phyloP scores from a whole-genome alignment of 768 basidiomycete species.

The Collybiopsis confluens region DNA sequence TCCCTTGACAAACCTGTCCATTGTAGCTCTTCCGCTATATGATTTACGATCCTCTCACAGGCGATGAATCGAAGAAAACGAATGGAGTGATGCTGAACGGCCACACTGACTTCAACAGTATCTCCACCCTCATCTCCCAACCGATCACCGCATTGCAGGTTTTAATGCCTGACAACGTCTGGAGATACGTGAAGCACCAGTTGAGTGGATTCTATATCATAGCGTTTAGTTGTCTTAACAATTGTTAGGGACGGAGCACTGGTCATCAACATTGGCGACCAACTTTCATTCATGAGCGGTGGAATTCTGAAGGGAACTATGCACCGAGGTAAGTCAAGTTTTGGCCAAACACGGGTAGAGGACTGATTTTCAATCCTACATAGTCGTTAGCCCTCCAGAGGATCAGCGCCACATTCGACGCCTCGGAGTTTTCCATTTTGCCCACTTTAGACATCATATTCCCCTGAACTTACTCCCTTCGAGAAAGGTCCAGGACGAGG shows the following conservation, averaged over 20 bases:
- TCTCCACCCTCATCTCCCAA: slow-evolving; percentile 28
- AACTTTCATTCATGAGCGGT: slow-evolving; percentile 30
- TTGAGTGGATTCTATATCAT: too few relatives aligned
- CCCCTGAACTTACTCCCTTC: slow-evolving; percentile 25
- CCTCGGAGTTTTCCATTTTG: slow-evolving; percentile 31
- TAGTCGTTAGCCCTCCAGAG: slow-evolving; percentile 28
- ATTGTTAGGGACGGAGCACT: slow-evolving; percentile 24
- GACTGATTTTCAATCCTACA: not conserved
- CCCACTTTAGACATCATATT: slow-evolving; percentile 24
- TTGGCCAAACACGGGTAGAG: not conserved
- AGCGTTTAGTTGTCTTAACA: too few relatives aligned
- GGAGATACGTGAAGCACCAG: slow-evolving; percentile 33
- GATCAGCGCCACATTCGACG: slow-evolving; percentile 26
- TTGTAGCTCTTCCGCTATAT: slow-evolving; percentile 21
- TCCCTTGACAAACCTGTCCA: not conserved
- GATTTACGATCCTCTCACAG: slow-evolving; percentile 30
- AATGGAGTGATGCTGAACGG: slow-evolving; percentile 33
- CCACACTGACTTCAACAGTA: slow-evolving; percentile 30
- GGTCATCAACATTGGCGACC: slow-evolving; percentile 32
- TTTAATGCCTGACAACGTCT: slow-evolving; percentile 30
- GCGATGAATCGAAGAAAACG: slow-evolving; percentile 23
- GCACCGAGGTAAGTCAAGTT: slow-evolving; percentile 23
- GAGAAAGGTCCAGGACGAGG: slow-evolving; percentile 25
- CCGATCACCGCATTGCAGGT: slow-evolving; percentile 31
- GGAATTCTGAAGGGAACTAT: slow-evolving; percentile 31